A percentile compares a stretch with the other conserved stretches of the same genome.
phyloP scores from a whole-genome alignment of 192 early-diverging fungal genomes.

The Coemansia pectinata region DNA sequence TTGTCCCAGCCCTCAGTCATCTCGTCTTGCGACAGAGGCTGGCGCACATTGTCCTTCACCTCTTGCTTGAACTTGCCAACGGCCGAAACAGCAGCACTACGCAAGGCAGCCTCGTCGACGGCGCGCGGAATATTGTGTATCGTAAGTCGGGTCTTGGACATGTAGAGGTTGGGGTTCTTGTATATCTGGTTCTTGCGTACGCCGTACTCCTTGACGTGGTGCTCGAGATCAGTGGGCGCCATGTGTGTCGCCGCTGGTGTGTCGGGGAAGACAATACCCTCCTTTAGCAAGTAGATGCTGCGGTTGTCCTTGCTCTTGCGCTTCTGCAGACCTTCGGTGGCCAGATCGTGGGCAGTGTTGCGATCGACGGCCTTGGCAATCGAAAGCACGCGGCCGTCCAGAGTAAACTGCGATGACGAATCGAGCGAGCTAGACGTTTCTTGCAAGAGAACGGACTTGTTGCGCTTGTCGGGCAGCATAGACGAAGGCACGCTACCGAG shows the following conservation, averaged over 20 bases:
- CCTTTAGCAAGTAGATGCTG: constrained; percentile 85
- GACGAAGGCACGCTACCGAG: constrained; percentile 48
- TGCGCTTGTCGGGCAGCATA: constrained; percentile 22
- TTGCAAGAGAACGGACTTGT: constrained; percentile 56
- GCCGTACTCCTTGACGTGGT: constrained; percentile 73
- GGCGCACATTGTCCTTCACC: constrained; percentile 61
- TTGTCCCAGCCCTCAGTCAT: constrained; percentile 66
- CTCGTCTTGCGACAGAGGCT: constrained; percentile 61
- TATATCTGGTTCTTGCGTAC: constrained; percentile 78
- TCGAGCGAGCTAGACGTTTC: constrained; percentile 40
- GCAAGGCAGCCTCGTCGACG: constrained; percentile 72
- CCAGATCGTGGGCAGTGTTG: constrained; percentile 64
- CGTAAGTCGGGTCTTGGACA: constrained; percentile 87
- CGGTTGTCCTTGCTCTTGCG: constrained; percentile 77
- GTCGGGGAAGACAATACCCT: constrained; percentile 88
- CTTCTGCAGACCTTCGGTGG: constrained; percentile 60
- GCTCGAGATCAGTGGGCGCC: constrained; percentile 77
- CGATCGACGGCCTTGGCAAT: constrained; percentile 79
- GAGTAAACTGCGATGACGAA: constrained; percentile 58
- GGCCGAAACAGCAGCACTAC: constrained; percentile 57
- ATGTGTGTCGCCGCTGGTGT: constrained; percentile 74
- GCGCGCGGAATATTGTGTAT: constrained; percentile 79
- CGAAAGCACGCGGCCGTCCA: constrained; percentile 83
- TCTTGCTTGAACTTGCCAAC: constrained; percentile 79
- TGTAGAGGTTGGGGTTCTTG: constrained; percentile 85